Evolutionary conservation across 768 basidiomycete genomes (phyloP), one percentile per base, ranked within the genome.

Genomic region (Tylopilus vinaceipallidus): DNA sequence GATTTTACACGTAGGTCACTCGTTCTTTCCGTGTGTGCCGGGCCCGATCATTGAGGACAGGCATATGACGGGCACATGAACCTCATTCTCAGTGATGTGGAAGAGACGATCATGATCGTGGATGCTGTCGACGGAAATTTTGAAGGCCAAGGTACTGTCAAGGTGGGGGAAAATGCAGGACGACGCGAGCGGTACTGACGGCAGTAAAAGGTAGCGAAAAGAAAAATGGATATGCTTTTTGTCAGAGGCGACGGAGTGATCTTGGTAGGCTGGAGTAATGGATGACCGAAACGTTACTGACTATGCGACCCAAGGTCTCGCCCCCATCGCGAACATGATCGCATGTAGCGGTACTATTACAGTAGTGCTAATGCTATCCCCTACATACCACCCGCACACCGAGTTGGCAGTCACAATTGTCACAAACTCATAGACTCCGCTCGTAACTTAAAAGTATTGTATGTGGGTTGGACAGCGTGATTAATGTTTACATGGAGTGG

Each of bases 1-100:
- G 10, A 83, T 95, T 56, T 74, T 99, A 39, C 95, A 99, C 73
- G 97, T 95, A 63, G 41, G 89, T 67, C 40, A 36, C 34, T 19
- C n/a, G n/a, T 40, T 51, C 6, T 26, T 39, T 35, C 30, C 35
- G 37, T 19, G 22, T 32, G 43, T 27, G 48, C 40, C 3, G 45
- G 42, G 32, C 17, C 45, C 47, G 54, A 50, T 47, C 33, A 22
- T 55, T 24, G 49, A 44, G 43, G 53, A 58, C 62, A 99, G 97
- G 97, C 97, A 19, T 98, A 98, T 63, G 97, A 99, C 73, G 97
- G 95, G n/a, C 97, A 98, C 70, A 98, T 98, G 97, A 98, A 99
- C 69, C 78, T 99, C 60, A 97, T 99, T 55, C 77, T 99, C 60
- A 94, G 91, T 61, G 91, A 98, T 64, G 97, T 98, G 14, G 95